Evolutionary conservation across 2,329 filamentous ascomycete genomes (phyloP), one percentile per base, ranked within the genome.

Genomic region (Huntiella decipiens): DNA sequence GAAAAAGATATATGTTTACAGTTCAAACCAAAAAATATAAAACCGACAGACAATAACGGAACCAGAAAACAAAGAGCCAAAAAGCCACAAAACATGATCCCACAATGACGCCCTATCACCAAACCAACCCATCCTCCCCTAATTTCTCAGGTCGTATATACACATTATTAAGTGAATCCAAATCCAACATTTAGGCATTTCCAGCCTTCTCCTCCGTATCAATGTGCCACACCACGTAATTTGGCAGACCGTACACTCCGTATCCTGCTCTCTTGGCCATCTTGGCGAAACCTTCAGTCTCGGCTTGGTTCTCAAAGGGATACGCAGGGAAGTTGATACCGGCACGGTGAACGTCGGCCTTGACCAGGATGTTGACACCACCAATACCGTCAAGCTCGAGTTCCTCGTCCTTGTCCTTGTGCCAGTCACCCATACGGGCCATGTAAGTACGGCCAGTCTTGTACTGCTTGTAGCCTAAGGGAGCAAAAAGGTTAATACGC

Each of bases 311-410:
- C 61, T 98, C 91, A 60, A 98, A 98, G 3, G 91, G 74, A 57
- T 98, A 98, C 59, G 77, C 79, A 6, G 91, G 91, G 63, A 98
- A 98, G 63, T 98, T 98, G 66, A 98, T 91, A 88, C 85, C 85
- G 57, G 88, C 85, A 65, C 91, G 77, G 63, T 98, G 91, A 8
- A 98, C 88, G 61, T 98, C 88, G 4, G 86, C 91, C 67, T 98
- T 98, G 53, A 98, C 91, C 39, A 98, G 67, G 56, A 98, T 95
- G 62, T 88, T 96, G 51, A 98, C 91, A 55, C 91, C 91, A 53
- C 91, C 91, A 61, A 98, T 86, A 51, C 88, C 91, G 58, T 98
- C 91, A 42, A 98, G 79, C 53, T 86, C 77, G 22, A 96, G 76
- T 63, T 96, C 87, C 51, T 85, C 78, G 56, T 96, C 83, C 61